Base-by-base conservation (phyloP, 2,329 filamentous ascomycete species). In the Cadophora sp. region DNA sequence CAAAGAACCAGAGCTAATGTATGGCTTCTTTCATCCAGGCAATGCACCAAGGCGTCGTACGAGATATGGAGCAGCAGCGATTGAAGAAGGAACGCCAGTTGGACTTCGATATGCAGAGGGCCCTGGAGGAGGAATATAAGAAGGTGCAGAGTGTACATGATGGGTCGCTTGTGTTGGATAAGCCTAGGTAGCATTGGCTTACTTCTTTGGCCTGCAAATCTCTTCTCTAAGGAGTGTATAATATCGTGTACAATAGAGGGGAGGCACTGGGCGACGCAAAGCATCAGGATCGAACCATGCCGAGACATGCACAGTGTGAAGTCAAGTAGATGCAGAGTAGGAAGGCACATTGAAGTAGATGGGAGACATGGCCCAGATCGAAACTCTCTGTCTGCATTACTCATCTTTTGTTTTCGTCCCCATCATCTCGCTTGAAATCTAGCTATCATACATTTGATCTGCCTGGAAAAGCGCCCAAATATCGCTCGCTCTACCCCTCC, bases 1-100 rank as follows among this genome's bases (percentile, higher is more conserved):
- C 16, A 3, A 46, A 46, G 19, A 3, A 22, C 4, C 16, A 22
- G 4, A 6, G 43, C 43, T 46, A 46, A 46, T n/a, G 12, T 14
- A 40, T 11, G 37, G 3, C 14, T n/a, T 22, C 43, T 5, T 12
- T n/a, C 4, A 5, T 50, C 3, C 43, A 95, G 96, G 92, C 93
- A 67, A 99, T 99, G 96, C 96, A 99, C 77, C 88, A 91, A 73
- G 96, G 96, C 55, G 96, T 99, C 51, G 84, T 98, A 72, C 92
- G 95, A 72, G 96, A 99, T 77, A 92, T 97, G 85, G 95, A 98
- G 78, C 93, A 97, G 77, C 94, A 97, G 79, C 89, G 92, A 56
- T 79, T 97, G 73, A 97, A 97, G 82, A 87, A 88, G 73, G 96
- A 99, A 80, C 90, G 96, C 68, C 92, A 97, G 79, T 88, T 94